Base-by-base conservation (phyloP, 2,329 filamentous ascomycete genomes). In the Amphichorda felina region DNA sequence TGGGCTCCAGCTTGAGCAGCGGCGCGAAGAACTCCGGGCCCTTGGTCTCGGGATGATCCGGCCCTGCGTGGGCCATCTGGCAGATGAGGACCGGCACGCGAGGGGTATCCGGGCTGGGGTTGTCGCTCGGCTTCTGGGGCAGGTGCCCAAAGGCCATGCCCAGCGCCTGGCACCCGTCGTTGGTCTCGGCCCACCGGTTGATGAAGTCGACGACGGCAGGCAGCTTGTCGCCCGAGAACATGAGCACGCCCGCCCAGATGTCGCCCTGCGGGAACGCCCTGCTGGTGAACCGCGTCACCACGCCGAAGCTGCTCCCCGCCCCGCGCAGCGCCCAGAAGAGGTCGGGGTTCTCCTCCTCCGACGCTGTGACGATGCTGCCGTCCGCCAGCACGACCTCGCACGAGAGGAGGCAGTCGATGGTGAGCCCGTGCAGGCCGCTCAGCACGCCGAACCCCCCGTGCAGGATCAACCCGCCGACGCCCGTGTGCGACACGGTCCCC, bases 401-500 rank as follows among this genome's bases (percentile, higher is more conserved):
- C 0, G 54, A 54, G 5, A 63, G 14, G 4, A 69, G 47, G 14
- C 55, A 53, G 40, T 69, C 65, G 8, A 63, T 50, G 4, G 56
- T 45, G 8, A 79, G 56, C 0, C 77, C 77, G 35, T 72, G 56
- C 19, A 57, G 54, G 1, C 70, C 68, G 17, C 61, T 66, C 13
- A 79, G 53, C 50, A 68, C 66, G 2, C 75, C 72, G 45, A 72
- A 74, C 2, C 74, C 74, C 16, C 73, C 73, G 1, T 72, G 71
- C 1, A 77, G 49, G 0, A 67, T 64, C 11, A 79, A 54, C 0
- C 71, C 75, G 2, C 70, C 74, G 5, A 79, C 68, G 5, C 75
- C 75, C 1, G 73, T 79, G 42, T 78, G 70, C 26, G 70, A 70
- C 9, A 79, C 71, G 0, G 74, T 76, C 3, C 75, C 75, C 8